These are phyloP conservation scores for Candida tibetensis DNA, from an alignment of 805 yeast species.

Conservation along the genomic window DNA sequence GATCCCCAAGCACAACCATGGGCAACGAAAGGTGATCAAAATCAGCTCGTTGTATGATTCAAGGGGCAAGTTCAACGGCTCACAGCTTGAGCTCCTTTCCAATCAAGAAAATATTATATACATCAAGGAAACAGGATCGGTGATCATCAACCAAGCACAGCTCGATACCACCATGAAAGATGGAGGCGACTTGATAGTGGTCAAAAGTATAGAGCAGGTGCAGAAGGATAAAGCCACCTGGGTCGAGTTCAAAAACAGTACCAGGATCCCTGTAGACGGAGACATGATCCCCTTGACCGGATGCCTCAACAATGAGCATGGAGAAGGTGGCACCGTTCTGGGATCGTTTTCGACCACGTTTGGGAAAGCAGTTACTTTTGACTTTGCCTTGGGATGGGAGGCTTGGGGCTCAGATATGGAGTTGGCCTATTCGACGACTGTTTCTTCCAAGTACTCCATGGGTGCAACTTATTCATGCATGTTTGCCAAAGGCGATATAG, in stretches of 20 bases:
- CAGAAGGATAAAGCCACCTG: slow-evolving; percentile 11
- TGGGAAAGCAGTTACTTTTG: slow-evolving; percentile 14
- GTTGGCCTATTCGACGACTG: slow-evolving; percentile 3
- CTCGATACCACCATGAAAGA: slow-evolving; percentile 15
- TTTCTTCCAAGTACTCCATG: slow-evolving; percentile 10
- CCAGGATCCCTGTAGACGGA: slow-evolving; percentile 6
- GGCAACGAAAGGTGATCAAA: neutral
- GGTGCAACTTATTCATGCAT: slow-evolving; percentile 15
- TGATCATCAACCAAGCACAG: slow-evolving; percentile 15
- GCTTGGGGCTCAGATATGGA: slow-evolving; percentile 2
- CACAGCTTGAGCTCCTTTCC: neutral
- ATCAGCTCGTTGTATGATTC: neutral
- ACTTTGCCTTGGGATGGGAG: slow-evolving; percentile 8
- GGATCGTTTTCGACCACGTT: slow-evolving; percentile 14
- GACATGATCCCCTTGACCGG: slow-evolving; percentile 16
- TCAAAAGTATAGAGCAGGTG: slow-evolving; percentile 1
- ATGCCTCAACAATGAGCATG: slow-evolving; percentile 16
- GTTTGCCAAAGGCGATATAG: slow-evolving; percentile 16
- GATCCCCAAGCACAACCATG: neutral
- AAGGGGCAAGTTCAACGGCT: neutral
- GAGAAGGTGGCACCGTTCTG: slow-evolving; percentile 19
- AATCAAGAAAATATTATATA: slow-evolving; percentile 10
- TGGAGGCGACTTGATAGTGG: slow-evolving; percentile 7
- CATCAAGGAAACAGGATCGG: slow-evolving; percentile 10
- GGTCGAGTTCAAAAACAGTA: slow-evolving; percentile 13